phyloP scores from a whole-genome alignment of 179 eudicot species.

The Beta lomatogona region DNA sequence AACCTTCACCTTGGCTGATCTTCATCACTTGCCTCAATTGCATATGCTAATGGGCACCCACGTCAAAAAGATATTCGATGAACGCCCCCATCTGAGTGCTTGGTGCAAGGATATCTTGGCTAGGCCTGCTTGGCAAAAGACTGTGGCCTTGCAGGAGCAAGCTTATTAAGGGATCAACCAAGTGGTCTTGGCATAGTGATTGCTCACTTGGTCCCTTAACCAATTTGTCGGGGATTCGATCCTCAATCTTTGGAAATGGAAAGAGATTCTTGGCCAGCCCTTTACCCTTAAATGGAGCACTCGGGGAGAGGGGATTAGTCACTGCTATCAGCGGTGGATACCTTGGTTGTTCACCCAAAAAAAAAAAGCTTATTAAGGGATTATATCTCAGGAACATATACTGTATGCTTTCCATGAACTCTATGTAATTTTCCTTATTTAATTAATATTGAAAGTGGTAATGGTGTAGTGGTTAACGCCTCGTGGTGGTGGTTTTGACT shows the following conservation, averaged over 20 bases:
- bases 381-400: not conserved
- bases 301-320: too few relatives aligned
- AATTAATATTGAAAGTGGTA: not conserved
- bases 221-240: too few relatives aligned
- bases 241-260: too few relatives aligned
- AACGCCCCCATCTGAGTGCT: slow-evolving; percentile 37
- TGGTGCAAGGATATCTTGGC: slow-evolving; percentile 46
- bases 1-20: slow-evolving; percentile 44
- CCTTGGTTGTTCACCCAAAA: too few relatives aligned
- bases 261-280: too few relatives aligned
- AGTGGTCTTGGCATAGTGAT: too few relatives aligned
- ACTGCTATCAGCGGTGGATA: too few relatives aligned
- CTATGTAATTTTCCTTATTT: not conserved
- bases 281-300: too few relatives aligned
- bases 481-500: too few relatives aligned
- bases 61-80: slow-evolving; percentile 34
- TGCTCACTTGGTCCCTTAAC: too few relatives aligned
- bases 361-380: not conserved
- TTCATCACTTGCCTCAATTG: slow-evolving; percentile 44
- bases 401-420: not conserved
- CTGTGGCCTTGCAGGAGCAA: not conserved
- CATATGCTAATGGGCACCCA: slow-evolving; percentile 32
- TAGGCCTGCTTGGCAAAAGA: slow-evolving; percentile 51
- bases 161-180: not conserved
- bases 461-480: too few relatives aligned